A percentile compares a stretch with the other conserved stretches of the same genome.
These are phyloP conservation scores for Clarkia xantiana DNA, from an alignment of 345 rosid species.

Conservation along the genomic window DNA sequence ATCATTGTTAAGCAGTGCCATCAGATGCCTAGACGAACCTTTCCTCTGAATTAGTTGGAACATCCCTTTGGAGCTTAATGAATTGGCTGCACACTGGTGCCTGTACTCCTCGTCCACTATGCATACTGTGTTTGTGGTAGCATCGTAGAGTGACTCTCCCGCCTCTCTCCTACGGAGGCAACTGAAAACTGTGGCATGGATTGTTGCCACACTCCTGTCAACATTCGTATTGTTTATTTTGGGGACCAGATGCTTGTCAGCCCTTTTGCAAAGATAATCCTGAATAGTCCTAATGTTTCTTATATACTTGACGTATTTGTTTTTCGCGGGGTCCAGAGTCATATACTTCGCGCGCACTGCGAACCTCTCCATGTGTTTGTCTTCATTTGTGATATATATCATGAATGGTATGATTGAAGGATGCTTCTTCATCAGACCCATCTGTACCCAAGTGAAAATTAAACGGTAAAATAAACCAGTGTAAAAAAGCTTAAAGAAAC, in stretches of 20 bases:
- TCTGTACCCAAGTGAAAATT: conserved; percentile 29
- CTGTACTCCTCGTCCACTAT: conserved; percentile 82
- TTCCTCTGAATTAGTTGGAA: conserved; percentile 90
- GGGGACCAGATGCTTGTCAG: conserved; percentile 96
- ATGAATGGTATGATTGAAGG: conserved; percentile 95
- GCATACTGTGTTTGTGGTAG: conserved; percentile 57
- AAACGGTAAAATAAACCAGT: too few species aligned
- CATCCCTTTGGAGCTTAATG: conserved; percentile 93
- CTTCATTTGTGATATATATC: conserved; percentile 90
- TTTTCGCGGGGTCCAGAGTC: conserved; percentile 93
- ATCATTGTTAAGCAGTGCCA: conserved; percentile 93
- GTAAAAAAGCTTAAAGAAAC: background rate
- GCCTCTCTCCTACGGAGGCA: conserved; percentile 82
- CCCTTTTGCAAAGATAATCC: conserved; percentile 82
- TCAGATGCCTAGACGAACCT: conserved; percentile 88
- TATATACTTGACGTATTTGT: conserved; percentile 90
- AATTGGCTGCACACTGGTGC: conserved; percentile 84
- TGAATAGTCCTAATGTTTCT: conserved; percentile 91
- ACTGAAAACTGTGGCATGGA: conserved; percentile 93
- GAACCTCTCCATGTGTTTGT: conserved; percentile 93
- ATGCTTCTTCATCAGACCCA: conserved; percentile 99
- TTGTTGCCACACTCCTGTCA: conserved; percentile 90
- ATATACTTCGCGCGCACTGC: conserved; percentile 99
- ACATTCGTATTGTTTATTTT: conserved; percentile 96
- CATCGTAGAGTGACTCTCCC: conserved; percentile 81